Base-by-base conservation (phyloP, 2,329 filamentous ascomycete genomes). In the Leptoxyphium fumago region DNA sequence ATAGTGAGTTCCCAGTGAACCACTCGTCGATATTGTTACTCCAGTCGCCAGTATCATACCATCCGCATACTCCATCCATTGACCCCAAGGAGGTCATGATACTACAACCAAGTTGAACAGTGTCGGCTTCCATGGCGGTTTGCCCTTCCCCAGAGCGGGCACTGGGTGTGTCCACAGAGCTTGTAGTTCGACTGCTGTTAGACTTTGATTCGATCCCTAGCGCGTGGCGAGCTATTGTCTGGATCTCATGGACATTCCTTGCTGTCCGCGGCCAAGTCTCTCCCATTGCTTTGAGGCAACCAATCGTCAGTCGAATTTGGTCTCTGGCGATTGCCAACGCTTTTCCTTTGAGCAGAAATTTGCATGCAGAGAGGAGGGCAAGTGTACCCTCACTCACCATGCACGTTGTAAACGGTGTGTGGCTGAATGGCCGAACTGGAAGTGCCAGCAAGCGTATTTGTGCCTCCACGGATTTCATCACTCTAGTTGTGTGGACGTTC, bases 401-500 rank as follows among this genome's bases (percentile, higher is more conserved):
- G 17, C 38, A 40, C 2, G 21, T 40, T 17, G 21, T 13, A 18
- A 40, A 40, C 18, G 38, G 38, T 17, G 38, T 18, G 38, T 40
- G 38, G 18, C 11, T 40, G 38, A 28, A 18, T 3, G 21, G 14
- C 5, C 15, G n/a, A 5, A 32, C 26, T n/a, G 41, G 41, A 21
- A 43, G 26, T n/a, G 32, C 32, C 29, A 43, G 41, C 8, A 43
- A 43, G 34, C 11, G 41, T 30, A 32, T 38, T 17, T 43, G 32
- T 38, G 30, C 41, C 14, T 43, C 32, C 5, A 43, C 32, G 6
- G 41, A 28, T 43, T 38, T 28, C 32, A 43, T 38, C 14, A 28
- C 29, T 43, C 32, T 43, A 11, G 38, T 15, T 17, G 41, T 43
- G n/a, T 43, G 41, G 9, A 43, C 41, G 21, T 38, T 43, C 14